Evolutionary conservation across 805 yeast genomes (phyloP), one percentile per base, ranked within the genome.

Genomic region (Priceomyces medius): DNA sequence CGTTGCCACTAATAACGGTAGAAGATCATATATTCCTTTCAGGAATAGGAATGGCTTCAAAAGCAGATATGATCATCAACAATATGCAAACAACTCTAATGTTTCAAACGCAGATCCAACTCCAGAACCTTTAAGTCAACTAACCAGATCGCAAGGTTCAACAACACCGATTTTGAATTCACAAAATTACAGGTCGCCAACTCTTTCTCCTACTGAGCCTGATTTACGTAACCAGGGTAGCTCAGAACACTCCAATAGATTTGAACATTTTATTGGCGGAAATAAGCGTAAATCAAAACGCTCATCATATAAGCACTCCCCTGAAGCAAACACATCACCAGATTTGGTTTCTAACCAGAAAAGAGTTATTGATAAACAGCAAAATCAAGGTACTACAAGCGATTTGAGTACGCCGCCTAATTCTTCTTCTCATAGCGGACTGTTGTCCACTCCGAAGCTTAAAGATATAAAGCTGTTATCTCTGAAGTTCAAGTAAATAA

Each of bases 1-100:
- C 7, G 44, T 42, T 4, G 33, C 48, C n/a, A 14, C 44, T 7
- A 32, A 42, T 10, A 45, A 38, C 16, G 35, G 58, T 5, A 67
- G 61, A 39, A 51, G 65, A 38, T 67, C 73, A 5, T 71, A 71
- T 46, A 60, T 71, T 36, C 76, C 76, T 14, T 71, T 71, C 48
- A 51, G 74, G 36, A 58, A 58, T 40, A 58, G 62, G 31, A 59
- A 63, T 37, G 51, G 50, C 34, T 51, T 26, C 5, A 26, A 26
- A 14, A 26, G 14, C 12, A 4, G 29, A 26, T 26, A 26, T 26
- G 29, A 26, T 9, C 29, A 26, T 9, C 29, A 26, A 14, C n/a
- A 12, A 5, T 26, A n/a, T 26, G 12, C 29, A 36, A 33, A 45
- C 55, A 6, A 61, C 63, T 3, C 65, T 64, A 19, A 31, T 7